phyloP scores from a whole-genome alignment of 179 eudicot genomes.

The Drosera spatulata region DNA sequence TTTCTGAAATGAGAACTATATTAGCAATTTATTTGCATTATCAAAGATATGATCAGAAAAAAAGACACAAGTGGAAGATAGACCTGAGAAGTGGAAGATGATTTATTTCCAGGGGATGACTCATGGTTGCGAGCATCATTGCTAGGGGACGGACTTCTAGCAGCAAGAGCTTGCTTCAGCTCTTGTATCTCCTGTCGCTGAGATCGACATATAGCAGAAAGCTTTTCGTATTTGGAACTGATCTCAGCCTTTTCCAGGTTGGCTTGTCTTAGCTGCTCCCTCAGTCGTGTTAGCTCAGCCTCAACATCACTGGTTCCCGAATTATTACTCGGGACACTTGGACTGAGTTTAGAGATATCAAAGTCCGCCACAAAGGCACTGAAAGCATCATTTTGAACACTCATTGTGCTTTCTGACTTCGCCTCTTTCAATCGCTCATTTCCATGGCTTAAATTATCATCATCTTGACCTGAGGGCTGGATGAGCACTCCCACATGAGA shows the following conservation, averaged over 20 bases:
- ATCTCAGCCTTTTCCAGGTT: constrained; percentile 72
- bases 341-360: constrained; percentile 40
- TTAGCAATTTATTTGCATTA: not conserved
- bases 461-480: constrained; percentile 5
- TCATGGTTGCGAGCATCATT: constrained; percentile 27
- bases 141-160: constrained; percentile 52
- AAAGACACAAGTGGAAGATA: not conserved
- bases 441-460: constrained; percentile 14
- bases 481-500: constrained; percentile 17
- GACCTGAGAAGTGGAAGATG: constrained; percentile 44
- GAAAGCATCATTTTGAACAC: constrained; percentile 49
- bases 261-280: constrained; percentile 63
- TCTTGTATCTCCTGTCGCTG: constrained; percentile 96
- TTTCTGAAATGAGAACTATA: constrained; percentile 20
- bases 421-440: constrained; percentile 20
- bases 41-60: not conserved
- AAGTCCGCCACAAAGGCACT: constrained; percentile 84
- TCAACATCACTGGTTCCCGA: constrained; percentile 35
- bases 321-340: constrained; percentile 23
- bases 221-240: constrained; percentile 80
- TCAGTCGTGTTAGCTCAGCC: constrained; percentile 65
- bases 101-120: constrained; percentile 25
- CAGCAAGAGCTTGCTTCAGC: constrained; percentile 68
- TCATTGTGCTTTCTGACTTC: constrained; percentile 22
- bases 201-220: constrained; percentile 76